Conservation (phyloP, 495 filamentous ascomycete genomes). For the Apodospora peruviana region DNA sequence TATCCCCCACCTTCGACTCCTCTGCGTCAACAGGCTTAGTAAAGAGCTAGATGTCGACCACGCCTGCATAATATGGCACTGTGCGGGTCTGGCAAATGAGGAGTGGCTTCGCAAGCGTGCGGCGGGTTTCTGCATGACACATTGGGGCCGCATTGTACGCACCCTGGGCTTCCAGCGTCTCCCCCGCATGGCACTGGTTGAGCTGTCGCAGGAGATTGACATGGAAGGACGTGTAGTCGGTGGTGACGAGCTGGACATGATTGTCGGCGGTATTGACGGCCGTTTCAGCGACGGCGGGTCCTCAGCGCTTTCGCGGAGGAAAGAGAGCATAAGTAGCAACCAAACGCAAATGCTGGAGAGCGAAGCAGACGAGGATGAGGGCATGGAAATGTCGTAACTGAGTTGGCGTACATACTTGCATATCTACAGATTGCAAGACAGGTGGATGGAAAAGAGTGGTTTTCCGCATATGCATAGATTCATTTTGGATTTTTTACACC, state of each 20-base stretch:
- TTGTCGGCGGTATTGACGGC: conserved; percentile 62
- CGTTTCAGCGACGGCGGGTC: conserved; percentile 45
- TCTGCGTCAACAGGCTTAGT: conserved; percentile 82
- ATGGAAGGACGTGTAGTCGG: conserved; percentile 81
- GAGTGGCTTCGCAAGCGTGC: conserved; percentile 88
- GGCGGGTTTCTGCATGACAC: conserved; percentile 77
- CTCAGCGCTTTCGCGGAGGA: conserved; percentile 44
- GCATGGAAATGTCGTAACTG: conserved; percentile 41
- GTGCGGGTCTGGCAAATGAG: conserved; percentile 80
- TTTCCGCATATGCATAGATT: too few species aligned
- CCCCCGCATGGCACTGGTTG: conserved; percentile 69
- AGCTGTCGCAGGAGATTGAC: conserved; percentile 90
- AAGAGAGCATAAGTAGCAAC: conserved; percentile 54
- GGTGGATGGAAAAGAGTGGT: too few species aligned
- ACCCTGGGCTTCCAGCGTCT: conserved; percentile 80
- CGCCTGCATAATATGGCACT: conserved; percentile 93
- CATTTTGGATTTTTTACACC: too few species aligned
- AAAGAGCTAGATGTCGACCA: conserved; percentile 90
- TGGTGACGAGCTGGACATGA: conserved; percentile 72
- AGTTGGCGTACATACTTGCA: background rate
- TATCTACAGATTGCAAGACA: too few species aligned
- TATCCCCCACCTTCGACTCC: conserved; percentile 82
- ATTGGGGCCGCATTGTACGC: conserved; percentile 93
- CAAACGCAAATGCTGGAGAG: conserved; percentile 51
- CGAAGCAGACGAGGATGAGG: conserved; percentile 67